These are phyloP conservation scores for Clausena lansium DNA, from an alignment of 345 rosid species.

Conservation along the genomic window DNA sequence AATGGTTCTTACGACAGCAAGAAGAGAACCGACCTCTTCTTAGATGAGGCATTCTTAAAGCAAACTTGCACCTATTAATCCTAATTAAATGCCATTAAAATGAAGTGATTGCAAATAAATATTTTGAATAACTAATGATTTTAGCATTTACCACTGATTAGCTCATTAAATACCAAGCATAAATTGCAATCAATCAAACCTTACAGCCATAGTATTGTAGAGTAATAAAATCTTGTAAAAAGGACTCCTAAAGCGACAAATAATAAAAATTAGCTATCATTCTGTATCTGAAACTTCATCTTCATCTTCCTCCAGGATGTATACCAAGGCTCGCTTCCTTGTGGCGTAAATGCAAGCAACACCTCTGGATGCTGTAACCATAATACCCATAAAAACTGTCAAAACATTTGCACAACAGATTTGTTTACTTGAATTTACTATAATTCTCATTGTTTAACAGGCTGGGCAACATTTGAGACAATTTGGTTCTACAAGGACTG, in stretches of 20 bases:
- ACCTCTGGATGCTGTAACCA: constrained; percentile 63
- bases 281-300: constrained; percentile 52
- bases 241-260: not conserved
- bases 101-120: not conserved
- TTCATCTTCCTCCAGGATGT: constrained; percentile 75
- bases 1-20: not conserved
- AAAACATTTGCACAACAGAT: not conserved
- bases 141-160: not conserved
- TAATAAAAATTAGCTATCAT: constrained; percentile 6
- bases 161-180: not conserved
- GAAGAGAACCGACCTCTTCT: not conserved
- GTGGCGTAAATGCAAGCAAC: constrained; percentile 71
- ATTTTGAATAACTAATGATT: not conserved
- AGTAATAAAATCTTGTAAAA: not conserved
- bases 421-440: not conserved
- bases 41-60: not conserved
- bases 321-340: constrained; percentile 66
- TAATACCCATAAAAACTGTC: not conserved
- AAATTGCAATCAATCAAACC: not conserved
- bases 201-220: not conserved
- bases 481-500: not conserved
- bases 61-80: not conserved
- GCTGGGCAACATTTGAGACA: not conserved
- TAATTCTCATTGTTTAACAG: not conserved
- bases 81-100: not conserved